These are phyloP conservation scores for Aspergillus conjunctus DNA, from an alignment of 495 filamentous ascomycete species.

Conservation along the genomic window DNA sequence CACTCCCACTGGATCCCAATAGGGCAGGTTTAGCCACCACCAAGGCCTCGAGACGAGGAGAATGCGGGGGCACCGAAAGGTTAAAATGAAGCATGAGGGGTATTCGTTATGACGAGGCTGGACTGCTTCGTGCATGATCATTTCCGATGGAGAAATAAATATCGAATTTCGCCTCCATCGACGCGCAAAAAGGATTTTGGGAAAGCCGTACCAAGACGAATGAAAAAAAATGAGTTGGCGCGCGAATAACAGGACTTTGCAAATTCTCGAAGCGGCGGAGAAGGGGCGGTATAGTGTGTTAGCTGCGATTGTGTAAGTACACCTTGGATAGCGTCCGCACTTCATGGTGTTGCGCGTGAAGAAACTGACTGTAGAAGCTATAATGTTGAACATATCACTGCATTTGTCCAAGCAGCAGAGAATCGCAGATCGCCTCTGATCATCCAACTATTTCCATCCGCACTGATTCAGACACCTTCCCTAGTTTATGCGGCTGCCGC, in stretches of 20 bases:
- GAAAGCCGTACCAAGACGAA: too few relatives aligned
- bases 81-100: neutral
- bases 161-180: neutral
- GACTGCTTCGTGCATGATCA: too few relatives aligned
- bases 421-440: conserved; percentile 65
- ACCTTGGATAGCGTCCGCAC: too few relatives aligned
- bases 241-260: too few relatives aligned
- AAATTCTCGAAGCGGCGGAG: too few relatives aligned
- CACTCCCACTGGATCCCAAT: conserved; percentile 2
- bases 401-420: conserved; percentile 68
- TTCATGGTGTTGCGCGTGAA: too few relatives aligned
- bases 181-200: too few relatives aligned
- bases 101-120: too few relatives aligned
- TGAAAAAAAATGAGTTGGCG: too few relatives aligned
- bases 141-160: neutral
- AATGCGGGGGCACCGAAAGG: neutral
- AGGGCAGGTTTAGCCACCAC: neutral
- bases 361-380: conserved; percentile 39
- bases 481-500: conserved; percentile 59
- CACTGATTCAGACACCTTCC: conserved; percentile 59
- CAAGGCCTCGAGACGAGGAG: conserved; percentile 1
- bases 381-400: conserved; percentile 75
- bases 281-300: too few relatives aligned
- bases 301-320: too few relatives aligned
- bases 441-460: conserved; percentile 77